Conservation (phyloP, 768 basidiomycete species). For the Tricholoma sp. region DNA sequence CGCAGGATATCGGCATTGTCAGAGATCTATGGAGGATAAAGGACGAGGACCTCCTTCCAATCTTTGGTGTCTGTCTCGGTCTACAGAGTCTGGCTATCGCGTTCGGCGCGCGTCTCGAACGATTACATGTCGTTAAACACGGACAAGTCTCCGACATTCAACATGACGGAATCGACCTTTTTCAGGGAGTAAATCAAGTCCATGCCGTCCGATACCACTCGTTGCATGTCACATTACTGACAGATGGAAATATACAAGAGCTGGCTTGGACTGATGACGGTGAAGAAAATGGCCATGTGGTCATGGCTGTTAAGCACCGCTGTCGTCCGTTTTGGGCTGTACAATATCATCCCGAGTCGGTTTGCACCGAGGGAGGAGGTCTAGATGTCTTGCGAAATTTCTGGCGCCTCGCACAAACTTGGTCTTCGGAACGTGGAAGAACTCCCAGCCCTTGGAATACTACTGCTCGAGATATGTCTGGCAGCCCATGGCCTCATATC, state of each 20-base stretch:
- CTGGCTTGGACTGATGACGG: constrained; percentile 73
- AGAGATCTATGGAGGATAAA: constrained; percentile 65
- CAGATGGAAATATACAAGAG: constrained; percentile 48
- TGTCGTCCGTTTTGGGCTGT: constrained; percentile 79
- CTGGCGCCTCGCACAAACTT: constrained; percentile 61
- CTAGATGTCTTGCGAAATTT: constrained; percentile 68
- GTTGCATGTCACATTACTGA: constrained; percentile 52
- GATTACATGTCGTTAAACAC: constrained; percentile 69
- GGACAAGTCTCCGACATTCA: constrained; percentile 65
- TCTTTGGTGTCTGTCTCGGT: constrained; percentile 83
- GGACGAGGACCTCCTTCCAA: constrained; percentile 49
- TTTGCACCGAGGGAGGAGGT: constrained; percentile 66
- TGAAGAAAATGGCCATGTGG: constrained; percentile 58
- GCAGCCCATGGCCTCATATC: constrained; percentile 55
- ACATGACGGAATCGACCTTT: constrained; percentile 57
- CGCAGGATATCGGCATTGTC: constrained; percentile 63
- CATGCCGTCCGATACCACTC: constrained; percentile 79
- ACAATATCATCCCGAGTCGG: constrained; percentile 87
- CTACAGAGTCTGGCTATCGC: constrained; percentile 71
- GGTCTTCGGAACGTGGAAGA: constrained; percentile 41
- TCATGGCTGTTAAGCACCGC: constrained; percentile 71
- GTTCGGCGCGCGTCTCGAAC: constrained; percentile 55
- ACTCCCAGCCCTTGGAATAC: constrained; percentile 36
- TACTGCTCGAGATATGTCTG: constrained; percentile 30
- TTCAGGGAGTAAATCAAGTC: constrained; percentile 48